Conservation (phyloP, 129 eudicot genomes). For the Ambrosia trifida region DNA sequence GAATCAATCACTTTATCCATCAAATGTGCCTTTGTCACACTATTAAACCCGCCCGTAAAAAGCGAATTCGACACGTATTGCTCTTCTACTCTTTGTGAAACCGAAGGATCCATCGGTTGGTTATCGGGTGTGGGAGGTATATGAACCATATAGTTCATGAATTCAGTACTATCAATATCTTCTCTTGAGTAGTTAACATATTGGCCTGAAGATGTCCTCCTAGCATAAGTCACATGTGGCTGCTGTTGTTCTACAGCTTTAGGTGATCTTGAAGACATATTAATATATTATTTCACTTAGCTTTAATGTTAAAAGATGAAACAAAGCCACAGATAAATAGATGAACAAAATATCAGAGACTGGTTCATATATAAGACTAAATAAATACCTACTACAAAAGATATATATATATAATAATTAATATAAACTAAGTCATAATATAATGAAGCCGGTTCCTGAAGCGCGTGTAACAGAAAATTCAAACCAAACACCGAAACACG, state of each 20-base stretch:
- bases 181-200: slow-evolving; percentile 49
- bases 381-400: neutral
- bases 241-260: slow-evolving; percentile 35
- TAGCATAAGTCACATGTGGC: slow-evolving; percentile 52
- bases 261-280: slow-evolving; percentile 42
- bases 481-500: slow-evolving; percentile 43
- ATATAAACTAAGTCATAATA: neutral
- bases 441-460: slow-evolving; percentile 31
- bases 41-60: slow-evolving; percentile 68
- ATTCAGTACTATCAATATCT: slow-evolving; percentile 50
- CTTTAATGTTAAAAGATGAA: neutral
- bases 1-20: slow-evolving; percentile 72
- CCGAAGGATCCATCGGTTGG: slow-evolving; percentile 63
- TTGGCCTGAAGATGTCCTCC: slow-evolving; percentile 47
- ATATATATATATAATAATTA: neutral
- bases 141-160: slow-evolving; percentile 43
- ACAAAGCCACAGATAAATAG: slow-evolving; percentile 33
- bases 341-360: slow-evolving; percentile 25
- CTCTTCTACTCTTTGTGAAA: slow-evolving; percentile 56
- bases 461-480: slow-evolving; percentile 41
- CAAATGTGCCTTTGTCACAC: slow-evolving; percentile 61
- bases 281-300: neutral
- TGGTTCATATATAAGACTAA: slow-evolving; percentile 28
- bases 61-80: slow-evolving; percentile 62
- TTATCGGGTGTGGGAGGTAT: slow-evolving; percentile 63